Base-by-base conservation (phyloP, 768 basidiomycete species). In the Steccherinum ochraceum region DNA sequence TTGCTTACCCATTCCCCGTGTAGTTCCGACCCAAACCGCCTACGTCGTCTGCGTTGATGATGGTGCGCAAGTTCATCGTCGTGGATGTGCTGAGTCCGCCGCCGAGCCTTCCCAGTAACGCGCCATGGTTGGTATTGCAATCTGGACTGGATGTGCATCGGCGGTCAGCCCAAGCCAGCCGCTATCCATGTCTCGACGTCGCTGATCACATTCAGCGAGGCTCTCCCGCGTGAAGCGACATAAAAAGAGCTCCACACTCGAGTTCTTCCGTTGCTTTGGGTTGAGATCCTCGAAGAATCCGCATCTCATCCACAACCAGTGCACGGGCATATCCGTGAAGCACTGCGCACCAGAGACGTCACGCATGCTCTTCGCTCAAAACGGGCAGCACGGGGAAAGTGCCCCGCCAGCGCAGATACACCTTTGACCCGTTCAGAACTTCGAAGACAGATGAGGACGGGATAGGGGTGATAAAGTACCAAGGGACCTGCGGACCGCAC, bases 11-110 rank as follows among this genome's bases (percentile, higher is more conserved):
- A 26, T 27, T 18, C 12, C 21, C 11, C 10, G 25, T 35, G 19
- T 27, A n/a, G 46, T n/a, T 48, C n/a, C 16, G 26, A 30, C 42
- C 50, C 24, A 51, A 46, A n/a, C 49, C 52, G 19, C 54, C 58
- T 46, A 52, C 41, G 23, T 57, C 57, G 27, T 57, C 53, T 47
- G 60, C 55, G 51, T 61, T 56, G 50, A 64, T 56, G 52, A 64
- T 61, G 42, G 51, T 46, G 47, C 45, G 59, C 27, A 61, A 56
- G 54, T 62, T 53, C 63, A 68, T 66, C 39, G 51, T 51, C 45
- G 52, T 45, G 39, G 42, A 41, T 26, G 20, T 35, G 16, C 16
- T 35, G 7, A 35, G 16, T 16, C 16, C 30, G 30, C 7, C n/a
- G n/a, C n/a, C n/a, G n/a, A n/a, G n/a, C n/a, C n/a, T n/a, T n/a